These are phyloP conservation scores for Neurospora sp. DNA, from an alignment of 495 filamentous ascomycete species.

Conservation along the genomic window DNA sequence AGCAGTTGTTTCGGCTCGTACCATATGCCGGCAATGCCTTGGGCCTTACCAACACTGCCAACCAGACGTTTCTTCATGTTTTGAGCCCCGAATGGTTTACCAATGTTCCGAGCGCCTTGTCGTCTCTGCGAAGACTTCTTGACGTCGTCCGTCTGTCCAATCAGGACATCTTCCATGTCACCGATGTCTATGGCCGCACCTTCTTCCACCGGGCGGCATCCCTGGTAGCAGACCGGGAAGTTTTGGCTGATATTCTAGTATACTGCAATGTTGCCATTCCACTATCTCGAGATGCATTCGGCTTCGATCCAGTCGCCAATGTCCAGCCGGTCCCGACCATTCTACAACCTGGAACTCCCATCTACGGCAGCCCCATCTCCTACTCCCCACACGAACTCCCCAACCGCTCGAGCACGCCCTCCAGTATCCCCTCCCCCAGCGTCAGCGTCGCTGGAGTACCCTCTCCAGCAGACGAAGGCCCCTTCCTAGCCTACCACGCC, in stretches of 20 bases:
- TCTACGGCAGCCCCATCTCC: background rate
- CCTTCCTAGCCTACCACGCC: conserved; percentile 18
- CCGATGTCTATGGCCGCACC: conserved; percentile 35
- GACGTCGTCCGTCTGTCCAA: conserved; percentile 8
- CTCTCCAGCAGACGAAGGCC: conserved; percentile 4
- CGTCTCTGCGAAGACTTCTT: conserved; percentile 20
- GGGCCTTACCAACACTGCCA: conserved; percentile 25
- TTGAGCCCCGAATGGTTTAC: conserved; percentile 30
- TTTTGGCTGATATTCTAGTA: conserved; percentile 5
- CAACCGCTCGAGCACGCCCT: background rate
- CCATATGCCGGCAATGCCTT: conserved; percentile 4
- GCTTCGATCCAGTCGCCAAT: conserved; percentile 10
- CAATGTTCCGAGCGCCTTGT: conserved; percentile 3
- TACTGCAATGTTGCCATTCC: conserved; percentile 3
- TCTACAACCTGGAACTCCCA: conserved; percentile 5
- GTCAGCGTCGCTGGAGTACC: background rate
- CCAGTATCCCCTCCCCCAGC: background rate
- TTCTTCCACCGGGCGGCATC: conserved; percentile 31
- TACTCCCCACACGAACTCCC: background rate
- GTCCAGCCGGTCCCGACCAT: conserved; percentile 1
- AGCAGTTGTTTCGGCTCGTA: conserved; percentile 20
- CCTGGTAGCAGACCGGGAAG: conserved; percentile 7
- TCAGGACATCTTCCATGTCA: conserved; percentile 23
- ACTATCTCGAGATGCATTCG: conserved; percentile 28
- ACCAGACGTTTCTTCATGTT: conserved; percentile 40